Evolutionary conservation across 495 filamentous ascomycete genomes (phyloP), one percentile per base, ranked within the genome.

Genomic region (Talaromyces proteolyticus): DNA sequence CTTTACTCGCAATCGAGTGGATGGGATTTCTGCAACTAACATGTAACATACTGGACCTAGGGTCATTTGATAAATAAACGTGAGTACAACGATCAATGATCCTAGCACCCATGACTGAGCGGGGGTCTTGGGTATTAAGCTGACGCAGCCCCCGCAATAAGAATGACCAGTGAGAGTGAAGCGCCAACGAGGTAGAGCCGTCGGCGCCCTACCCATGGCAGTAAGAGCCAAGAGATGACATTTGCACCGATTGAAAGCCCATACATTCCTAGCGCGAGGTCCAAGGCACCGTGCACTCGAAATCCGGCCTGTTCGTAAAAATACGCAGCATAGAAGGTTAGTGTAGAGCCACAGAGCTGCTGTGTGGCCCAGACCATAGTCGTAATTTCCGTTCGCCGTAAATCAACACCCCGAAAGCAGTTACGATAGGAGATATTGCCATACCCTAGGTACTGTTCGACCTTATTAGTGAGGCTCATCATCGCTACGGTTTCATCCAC

Each of bases 251-350:
- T 80, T 55, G 80, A 80, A 19, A 89, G 77, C 3, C 68, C 81
- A 44, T 86, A 85, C 62, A 80, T 76, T 3, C 80, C 80, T 3
- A 85, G 61, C 22, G 78, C 71, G 51, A 87, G 76, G 44, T 72
- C 67, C 58, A 84, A 89, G 0, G 87, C 75, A 24, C 73, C 69
- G 23, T 62, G 56, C 4, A 62, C 54, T 25, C 60, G 49, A 14
- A 89, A 75, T 1, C 87, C 87, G 3, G 87, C 87, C 51, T 85
- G 81, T 37, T 77, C 69, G 46, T 87, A 77, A 73, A 89, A 90
- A 58, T 88, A 82, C 18, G 81, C 85, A 1, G 81, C 81, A 54
- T 85, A 85, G 51, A 84, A 84, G 37, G 77, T 82, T 58, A 88
- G 84, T 10, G 77, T 74, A 57, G 79, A 80, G 42, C 84, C 84